phyloP scores from a whole-genome alignment of 139 green algal genomes.

The Mesotaenium endlicherianum region DNA sequence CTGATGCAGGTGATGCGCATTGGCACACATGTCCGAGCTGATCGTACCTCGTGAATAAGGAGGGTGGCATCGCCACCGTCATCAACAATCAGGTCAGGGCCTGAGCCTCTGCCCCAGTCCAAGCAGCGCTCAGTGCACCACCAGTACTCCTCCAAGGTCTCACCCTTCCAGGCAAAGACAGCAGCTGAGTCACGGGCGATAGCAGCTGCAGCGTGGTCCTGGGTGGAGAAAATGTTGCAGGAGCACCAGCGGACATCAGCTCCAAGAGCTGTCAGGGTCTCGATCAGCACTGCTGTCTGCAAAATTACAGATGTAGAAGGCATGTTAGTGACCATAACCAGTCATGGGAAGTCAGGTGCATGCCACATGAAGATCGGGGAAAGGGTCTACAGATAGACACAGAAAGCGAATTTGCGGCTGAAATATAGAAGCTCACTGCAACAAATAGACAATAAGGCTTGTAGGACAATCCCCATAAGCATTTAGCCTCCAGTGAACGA shows the following conservation, averaged over 20 bases:
- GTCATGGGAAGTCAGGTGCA: background rate
- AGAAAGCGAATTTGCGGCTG: background rate
- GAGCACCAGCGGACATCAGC: slow-evolving; percentile 97
- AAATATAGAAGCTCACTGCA: background rate
- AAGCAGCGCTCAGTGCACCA: slow-evolving; percentile 97
- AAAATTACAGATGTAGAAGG: background rate
- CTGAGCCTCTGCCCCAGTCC: slow-evolving; percentile 80
- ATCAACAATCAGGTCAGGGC: slow-evolving; percentile 95
- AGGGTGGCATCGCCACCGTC: slow-evolving; percentile 98
- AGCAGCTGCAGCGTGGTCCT: slow-evolving; percentile 96
- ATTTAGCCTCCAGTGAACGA: background rate
- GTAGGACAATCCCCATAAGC: background rate
- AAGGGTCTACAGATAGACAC: background rate
- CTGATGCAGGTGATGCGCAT: too few relatives aligned
- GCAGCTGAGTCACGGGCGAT: slow-evolving; percentile 91
- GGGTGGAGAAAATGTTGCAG: slow-evolving; percentile 99
- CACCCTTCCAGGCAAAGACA: slow-evolving; percentile 99
- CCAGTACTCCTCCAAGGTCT: slow-evolving; percentile 99
- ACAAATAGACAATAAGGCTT: background rate
- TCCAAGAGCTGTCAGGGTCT: slow-evolving; percentile 93
- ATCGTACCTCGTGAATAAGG: slow-evolving; percentile 94
- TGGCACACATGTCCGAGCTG: too few relatives aligned
- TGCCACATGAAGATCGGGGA: background rate
- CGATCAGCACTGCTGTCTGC: slow-evolving; percentile 94
- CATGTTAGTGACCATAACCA: background rate